These are phyloP conservation scores for Neonectria hederae DNA, from an alignment of 2,329 filamentous ascomycete species.

Conservation along the genomic window DNA sequence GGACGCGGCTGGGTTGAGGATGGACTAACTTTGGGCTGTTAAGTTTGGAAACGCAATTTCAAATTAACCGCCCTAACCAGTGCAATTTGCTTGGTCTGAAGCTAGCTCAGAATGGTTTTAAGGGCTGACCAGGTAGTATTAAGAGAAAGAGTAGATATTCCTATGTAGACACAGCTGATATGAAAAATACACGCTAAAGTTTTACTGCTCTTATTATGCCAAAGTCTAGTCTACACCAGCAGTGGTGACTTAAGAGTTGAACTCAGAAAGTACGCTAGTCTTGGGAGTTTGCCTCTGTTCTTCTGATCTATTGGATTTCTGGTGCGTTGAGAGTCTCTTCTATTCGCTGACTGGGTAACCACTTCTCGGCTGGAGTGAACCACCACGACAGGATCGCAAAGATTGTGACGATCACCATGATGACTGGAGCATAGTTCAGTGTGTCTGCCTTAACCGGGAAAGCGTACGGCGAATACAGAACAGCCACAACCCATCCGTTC, in stretches of 20 bases:
- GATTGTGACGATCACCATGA: slow-evolving; percentile 60
- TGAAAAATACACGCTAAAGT: neutral
- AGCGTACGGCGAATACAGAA: slow-evolving; percentile 56
- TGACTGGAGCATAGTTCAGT: slow-evolving; percentile 61
- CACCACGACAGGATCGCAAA: slow-evolving; percentile 59
- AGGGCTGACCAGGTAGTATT: no score
- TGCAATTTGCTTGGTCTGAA: no score
- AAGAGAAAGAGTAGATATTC: no score
- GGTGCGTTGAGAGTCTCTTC: slow-evolving; percentile 46
- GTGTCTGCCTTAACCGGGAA: slow-evolving; percentile 55
- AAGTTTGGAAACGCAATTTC: no score
- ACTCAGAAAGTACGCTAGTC: neutral
- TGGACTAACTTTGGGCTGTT: no score
- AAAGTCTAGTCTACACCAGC: neutral
- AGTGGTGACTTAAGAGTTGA: neutral
- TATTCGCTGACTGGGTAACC: slow-evolving; percentile 57
- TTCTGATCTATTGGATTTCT: neutral
- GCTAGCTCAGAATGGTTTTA: no score
- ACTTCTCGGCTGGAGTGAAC: slow-evolving; percentile 56
- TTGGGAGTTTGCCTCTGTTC: neutral
- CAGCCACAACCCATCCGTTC: slow-evolving; percentile 60
- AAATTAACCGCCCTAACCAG: no score
- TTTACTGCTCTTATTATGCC: neutral
- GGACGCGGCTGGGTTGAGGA: no score
- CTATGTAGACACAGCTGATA: neutral